Base-by-base conservation (phyloP, 2,329 filamentous ascomycete genomes). In the Penicillium olsonii region DNA sequence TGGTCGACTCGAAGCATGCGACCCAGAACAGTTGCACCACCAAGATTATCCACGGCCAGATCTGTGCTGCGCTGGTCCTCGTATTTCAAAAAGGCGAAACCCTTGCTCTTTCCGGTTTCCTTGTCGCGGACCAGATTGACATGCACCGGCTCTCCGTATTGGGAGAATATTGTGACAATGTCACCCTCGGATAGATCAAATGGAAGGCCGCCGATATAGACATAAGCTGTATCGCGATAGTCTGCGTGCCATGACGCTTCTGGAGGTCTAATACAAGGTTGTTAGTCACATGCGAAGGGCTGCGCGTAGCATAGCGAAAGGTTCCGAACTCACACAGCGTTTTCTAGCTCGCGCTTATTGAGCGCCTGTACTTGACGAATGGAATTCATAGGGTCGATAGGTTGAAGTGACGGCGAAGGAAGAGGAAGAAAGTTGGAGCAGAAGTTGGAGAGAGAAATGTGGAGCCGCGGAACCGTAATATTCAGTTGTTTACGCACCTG, bases 1-100 rank as follows among this genome's bases (percentile, higher is more conserved):
- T 99, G 94, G 68, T 99, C 94, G 11, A 99, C 94, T 52, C 88
- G 84, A 35, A 99, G 73, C 50, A 92, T 73, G 35, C 92, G 81
- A 2, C 91, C 92, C 67, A 89, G 78, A 15, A 99, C 85, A 24
- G 85, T 87, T 8, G 92, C 87, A 26, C 94, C 94, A 33, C 91
- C 88, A 5, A 99, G 76, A 69, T 99, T 99, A 73, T 99, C 94
- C 9, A 99, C 95, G 0, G 95, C 94, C 35, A 99, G 76, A 71
- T 97, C 92, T 54, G 90, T 95, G 73, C 92, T 96, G 60, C 92
- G 82, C 76, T 99, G 94, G 71, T 99, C 92, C 69, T 99, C 94
- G 72, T 97, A 99, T 68, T 99, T 99, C 50, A 99, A 80, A 80
- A 95, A 99, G 2, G 88, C 91, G 67, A 97, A 99, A 0, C 94